phyloP scores from a whole-genome alignment of 495 filamentous ascomycete species.

The Aspergillus sclerotioniger region DNA sequence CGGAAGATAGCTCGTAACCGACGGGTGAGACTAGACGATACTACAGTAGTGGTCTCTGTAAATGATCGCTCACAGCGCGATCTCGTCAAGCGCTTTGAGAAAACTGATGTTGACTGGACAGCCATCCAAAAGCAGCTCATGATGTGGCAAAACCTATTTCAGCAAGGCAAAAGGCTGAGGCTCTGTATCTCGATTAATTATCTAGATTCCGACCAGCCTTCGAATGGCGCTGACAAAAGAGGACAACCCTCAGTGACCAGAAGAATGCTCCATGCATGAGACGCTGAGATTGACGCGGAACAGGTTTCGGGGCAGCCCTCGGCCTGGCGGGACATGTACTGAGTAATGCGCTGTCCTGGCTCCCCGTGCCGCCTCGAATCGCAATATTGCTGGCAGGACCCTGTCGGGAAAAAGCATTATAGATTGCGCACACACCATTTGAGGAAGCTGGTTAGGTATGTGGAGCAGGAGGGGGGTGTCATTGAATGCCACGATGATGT shows the following conservation, averaged over 20 bases:
- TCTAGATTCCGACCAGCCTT: constrained; percentile 6
- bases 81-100: too few species aligned
- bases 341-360: constrained; percentile 26
- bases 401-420: constrained; percentile 31
- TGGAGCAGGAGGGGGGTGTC: constrained; percentile 21
- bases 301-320: constrained; percentile 19
- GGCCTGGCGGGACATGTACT: constrained; percentile 31
- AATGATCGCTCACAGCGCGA: too few species aligned
- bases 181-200: constrained; percentile 25
- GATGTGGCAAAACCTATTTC: constrained; percentile 19
- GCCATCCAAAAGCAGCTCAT: constrained; percentile 22
- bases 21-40: constrained; percentile 23
- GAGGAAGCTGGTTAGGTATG: constrained; percentile 25
- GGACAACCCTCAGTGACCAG: constrained; percentile 19
- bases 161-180: constrained; percentile 20
- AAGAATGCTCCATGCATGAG: constrained; percentile 22
- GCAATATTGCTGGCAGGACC: constrained; percentile 33
- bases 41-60: constrained; percentile 8
- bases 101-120: constrained; percentile 21
- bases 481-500: constrained; percentile 18
- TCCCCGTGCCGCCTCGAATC: constrained; percentile 22
- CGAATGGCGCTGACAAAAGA: constrained; percentile 23
- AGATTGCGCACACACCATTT: constrained; percentile 27
- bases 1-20: constrained; percentile 13
- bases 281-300: constrained; percentile 26